A percentile compares a stretch with the other conserved stretches of the same genome.
These are phyloP conservation scores for Pontederia crassipes DNA, from an alignment of 176 grass and related monocot genomes.

Conservation along the genomic window DNA sequence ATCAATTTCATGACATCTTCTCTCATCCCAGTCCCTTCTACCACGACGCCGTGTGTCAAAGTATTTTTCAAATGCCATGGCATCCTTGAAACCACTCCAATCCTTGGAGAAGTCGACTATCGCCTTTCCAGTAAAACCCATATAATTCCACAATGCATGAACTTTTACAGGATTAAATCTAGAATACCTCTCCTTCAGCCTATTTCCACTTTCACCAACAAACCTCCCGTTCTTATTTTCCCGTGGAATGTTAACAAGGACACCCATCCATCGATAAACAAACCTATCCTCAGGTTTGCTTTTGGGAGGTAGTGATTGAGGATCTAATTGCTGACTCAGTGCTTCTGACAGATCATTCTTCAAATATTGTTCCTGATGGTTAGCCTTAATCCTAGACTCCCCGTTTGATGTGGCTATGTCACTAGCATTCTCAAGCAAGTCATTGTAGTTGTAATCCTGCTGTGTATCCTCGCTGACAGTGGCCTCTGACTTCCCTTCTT, in stretches of 20 bases:
- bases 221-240: slow-evolving; percentile 1
- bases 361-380: slow-evolving; percentile 36
- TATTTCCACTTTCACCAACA: slow-evolving; percentile 12
- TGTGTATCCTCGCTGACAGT: slow-evolving; percentile 32
- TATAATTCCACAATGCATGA: slow-evolving; percentile 1
- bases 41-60: slow-evolving; percentile 26
- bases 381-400: slow-evolving; percentile 35
- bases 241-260: slow-evolving; percentile 31
- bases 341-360: slow-evolving; percentile 19
- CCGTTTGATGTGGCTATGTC: slow-evolving; percentile 40
- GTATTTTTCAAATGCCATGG: slow-evolving; percentile 39
- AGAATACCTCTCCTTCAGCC: slow-evolving; percentile 23
- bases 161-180: slow-evolving; percentile 21
- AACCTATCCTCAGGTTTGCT: slow-evolving; percentile 27
- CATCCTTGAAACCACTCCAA: slow-evolving; percentile 53
- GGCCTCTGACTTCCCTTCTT: slow-evolving; percentile 18
- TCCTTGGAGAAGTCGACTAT: slow-evolving; percentile 35
- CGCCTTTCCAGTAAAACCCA: slow-evolving; percentile 23
- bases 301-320: slow-evolving; percentile 7
- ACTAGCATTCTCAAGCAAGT: slow-evolving; percentile 45
- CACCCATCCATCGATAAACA: slow-evolving; percentile 51
- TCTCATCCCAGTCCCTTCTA: slow-evolving; percentile 30
- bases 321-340: neutral
- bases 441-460: slow-evolving; percentile 38
- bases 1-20: neutral